A percentile compares a stretch with the other conserved stretches of the same genome.
Evolutionary conservation across 805 yeast species (phyloP).

Genomic region (Yarrowia phangngaensis): DNA sequence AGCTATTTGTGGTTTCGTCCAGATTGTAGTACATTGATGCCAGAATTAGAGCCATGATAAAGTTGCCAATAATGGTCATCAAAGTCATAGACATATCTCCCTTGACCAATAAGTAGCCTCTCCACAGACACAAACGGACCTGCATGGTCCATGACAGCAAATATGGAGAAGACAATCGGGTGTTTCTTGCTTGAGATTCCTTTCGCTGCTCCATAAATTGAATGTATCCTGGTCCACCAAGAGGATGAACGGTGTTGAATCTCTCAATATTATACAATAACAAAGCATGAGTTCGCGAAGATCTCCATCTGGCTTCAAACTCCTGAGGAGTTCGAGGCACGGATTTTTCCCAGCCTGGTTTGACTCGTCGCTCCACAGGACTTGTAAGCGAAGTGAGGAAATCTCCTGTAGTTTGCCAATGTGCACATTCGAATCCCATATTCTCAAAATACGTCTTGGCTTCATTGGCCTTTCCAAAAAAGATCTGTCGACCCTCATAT

Average conservation of each 20-base stretch:
- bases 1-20: constrained; percentile 49
- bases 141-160: constrained; percentile 46
- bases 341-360: constrained; percentile 45
- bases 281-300: constrained; percentile 44
- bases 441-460: constrained; percentile 50
- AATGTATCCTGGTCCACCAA: constrained; percentile 33
- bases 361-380: constrained; percentile 49
- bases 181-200: constrained; percentile 36
- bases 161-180: constrained; percentile 42
- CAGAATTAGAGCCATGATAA: constrained; percentile 50
- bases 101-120: constrained; percentile 51
- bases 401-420: constrained; percentile 58
- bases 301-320: constrained; percentile 49
- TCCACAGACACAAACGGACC: constrained; percentile 46
- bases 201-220: constrained; percentile 37
- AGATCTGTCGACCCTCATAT: constrained; percentile 60
- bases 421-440: constrained; percentile 56
- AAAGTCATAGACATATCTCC: constrained; percentile 51
- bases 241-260: constrained; percentile 32
- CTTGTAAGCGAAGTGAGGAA: constrained; percentile 54
- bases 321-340: constrained; percentile 55
- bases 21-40: constrained; percentile 56
- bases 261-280: constrained; percentile 47
- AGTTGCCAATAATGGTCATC: constrained; percentile 46
- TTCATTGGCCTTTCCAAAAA: constrained; percentile 50